Conservation (phyloP, 345 rosid genomes). For the Ailanthus altissimus region DNA sequence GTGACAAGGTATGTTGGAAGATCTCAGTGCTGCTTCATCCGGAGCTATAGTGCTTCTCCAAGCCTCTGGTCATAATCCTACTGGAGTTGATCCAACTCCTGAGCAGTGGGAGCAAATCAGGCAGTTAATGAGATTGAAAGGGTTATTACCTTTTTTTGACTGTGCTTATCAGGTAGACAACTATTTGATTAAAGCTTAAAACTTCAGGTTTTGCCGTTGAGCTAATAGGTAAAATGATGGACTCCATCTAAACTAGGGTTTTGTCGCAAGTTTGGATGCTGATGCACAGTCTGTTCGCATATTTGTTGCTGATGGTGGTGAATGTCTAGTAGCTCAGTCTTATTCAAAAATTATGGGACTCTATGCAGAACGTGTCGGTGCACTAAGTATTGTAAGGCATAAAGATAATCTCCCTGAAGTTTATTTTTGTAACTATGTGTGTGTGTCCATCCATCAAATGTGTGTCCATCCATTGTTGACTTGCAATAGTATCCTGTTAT, state of each 20-base stretch:
- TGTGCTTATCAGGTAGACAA: conserved; percentile 53
- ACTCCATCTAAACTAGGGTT: conserved; percentile 34
- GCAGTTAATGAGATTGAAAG: conserved; percentile 42
- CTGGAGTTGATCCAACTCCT: conserved; percentile 51
- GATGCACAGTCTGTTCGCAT: conserved; percentile 52
- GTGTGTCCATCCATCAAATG: neutral
- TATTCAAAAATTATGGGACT: conserved; percentile 64
- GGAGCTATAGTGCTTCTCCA: conserved; percentile 58
- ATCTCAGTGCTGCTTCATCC: conserved; percentile 44
- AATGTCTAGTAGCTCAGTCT: conserved; percentile 49
- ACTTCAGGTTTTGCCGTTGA: neutral
- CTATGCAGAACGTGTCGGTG: conserved; percentile 60
- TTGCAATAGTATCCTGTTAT: neutral
- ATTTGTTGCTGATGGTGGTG: conserved; percentile 58
- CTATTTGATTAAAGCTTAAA: conserved; percentile 1
- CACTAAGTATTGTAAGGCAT: conserved; percentile 49
- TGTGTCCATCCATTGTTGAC: neutral
- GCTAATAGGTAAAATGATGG: neutral
- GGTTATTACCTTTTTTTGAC: conserved; percentile 51
- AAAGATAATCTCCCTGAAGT: conserved; percentile 1
- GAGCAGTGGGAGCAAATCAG: conserved; percentile 59
- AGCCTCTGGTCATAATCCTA: conserved; percentile 54
- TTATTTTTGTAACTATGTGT: neutral
- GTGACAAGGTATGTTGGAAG: conserved; percentile 47
- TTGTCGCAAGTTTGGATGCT: conserved; percentile 46